Evolutionary conservation across 768 basidiomycete species (phyloP).

Genomic region (Leccinum fibrillosum): DNA sequence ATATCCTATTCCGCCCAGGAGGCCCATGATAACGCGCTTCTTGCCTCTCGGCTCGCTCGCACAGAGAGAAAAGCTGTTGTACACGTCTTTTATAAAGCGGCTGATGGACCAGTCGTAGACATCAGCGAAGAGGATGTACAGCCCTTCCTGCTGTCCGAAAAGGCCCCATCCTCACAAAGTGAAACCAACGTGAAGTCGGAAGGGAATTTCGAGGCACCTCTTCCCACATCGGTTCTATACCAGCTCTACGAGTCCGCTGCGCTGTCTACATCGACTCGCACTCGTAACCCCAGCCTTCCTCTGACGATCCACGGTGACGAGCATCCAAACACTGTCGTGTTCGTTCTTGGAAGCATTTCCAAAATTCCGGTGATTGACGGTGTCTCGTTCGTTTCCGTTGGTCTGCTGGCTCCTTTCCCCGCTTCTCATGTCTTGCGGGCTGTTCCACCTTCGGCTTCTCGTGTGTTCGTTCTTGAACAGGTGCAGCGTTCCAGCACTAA

Average conservation of each 20-base stretch:
- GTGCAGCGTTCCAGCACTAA: constrained; percentile 71
- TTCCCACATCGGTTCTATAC: constrained; percentile 33
- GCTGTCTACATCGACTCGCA: constrained; percentile 57
- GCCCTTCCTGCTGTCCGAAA: constrained; percentile 55
- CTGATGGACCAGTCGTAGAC: constrained; percentile 42
- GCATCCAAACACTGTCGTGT: constrained; percentile 63
- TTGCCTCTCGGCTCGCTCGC: constrained; percentile 78
- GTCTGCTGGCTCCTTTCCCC: constrained; percentile 68
- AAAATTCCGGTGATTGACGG: constrained; percentile 48
- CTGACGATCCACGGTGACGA: constrained; percentile 48
- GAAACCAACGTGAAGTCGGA: constrained; percentile 27
- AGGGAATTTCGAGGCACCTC: neutral
- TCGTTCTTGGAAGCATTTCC: constrained; percentile 59
- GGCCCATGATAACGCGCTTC: constrained; percentile 86
- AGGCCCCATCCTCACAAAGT: constrained; percentile 25
- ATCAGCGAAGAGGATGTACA: constrained; percentile 57
- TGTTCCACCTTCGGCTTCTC: constrained; percentile 60
- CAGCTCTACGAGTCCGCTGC: constrained; percentile 68
- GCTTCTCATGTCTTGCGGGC: constrained; percentile 50
- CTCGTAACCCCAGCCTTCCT: constrained; percentile 60
- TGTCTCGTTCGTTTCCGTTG: constrained; percentile 60
- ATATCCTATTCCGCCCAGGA: constrained; percentile 75
- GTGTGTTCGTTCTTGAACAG: constrained; percentile 82
- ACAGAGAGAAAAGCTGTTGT: constrained; percentile 73
- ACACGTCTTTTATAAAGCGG: constrained; percentile 68